phyloP scores from a whole-genome alignment of 108 stramenopile genomes.

The Skeletonema potamos region DNA sequence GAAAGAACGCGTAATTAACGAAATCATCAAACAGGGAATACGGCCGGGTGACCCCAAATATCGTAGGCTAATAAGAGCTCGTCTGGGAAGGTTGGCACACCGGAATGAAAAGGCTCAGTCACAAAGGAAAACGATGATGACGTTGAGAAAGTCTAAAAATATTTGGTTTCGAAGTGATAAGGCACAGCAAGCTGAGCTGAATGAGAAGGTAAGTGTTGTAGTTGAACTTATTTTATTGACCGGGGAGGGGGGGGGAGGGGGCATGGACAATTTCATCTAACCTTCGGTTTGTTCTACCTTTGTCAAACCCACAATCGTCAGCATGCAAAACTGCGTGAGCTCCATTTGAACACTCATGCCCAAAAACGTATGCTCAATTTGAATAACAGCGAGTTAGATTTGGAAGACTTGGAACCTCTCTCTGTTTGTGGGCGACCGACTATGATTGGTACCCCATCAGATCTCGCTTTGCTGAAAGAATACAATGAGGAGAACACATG shows the following conservation, averaged over 20 bases:
- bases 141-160: not conserved
- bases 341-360: not conserved
- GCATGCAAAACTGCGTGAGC: not conserved
- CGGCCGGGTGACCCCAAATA: not conserved
- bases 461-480: not conserved
- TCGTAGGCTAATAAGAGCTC: not conserved
- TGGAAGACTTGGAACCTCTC: not conserved
- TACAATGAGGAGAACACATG: not conserved
- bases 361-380: not conserved
- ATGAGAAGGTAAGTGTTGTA: not conserved
- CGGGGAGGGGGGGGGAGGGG: not conserved
- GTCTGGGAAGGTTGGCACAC: not conserved
- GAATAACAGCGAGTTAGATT: not conserved
- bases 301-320: no score
- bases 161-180: not conserved
- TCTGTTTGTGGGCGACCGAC: slow-evolving; percentile 3
- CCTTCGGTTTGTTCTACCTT: no score
- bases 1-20: not conserved
- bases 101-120: not conserved
- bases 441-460: not conserved
- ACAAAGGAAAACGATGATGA: not conserved
- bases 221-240: not conserved
- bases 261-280: no score
- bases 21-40: not conserved
- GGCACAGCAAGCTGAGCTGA: not conserved